phyloP scores from a whole-genome alignment of 1,139 yeast genomes.

The Debaryomyces psychrophilus region DNA sequence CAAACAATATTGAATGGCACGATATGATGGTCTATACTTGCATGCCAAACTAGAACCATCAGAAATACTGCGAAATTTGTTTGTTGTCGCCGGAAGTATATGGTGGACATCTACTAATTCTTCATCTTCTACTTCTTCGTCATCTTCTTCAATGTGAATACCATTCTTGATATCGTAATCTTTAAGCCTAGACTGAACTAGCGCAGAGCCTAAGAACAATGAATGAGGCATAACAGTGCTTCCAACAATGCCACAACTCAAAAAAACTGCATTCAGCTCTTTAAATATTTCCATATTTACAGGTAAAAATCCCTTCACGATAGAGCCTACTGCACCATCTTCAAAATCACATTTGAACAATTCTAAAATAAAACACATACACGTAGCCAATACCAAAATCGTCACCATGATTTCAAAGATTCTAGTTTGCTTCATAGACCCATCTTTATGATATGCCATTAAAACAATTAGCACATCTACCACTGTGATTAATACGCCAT shows the following conservation, averaged over 20 bases:
- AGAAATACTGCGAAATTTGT: constrained; percentile 37
- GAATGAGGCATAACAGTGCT: constrained; percentile 89
- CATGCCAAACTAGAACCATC: constrained; percentile 37
- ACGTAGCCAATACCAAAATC: constrained; percentile 62
- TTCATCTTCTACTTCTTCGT: constrained; percentile 10
- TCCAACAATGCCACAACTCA: constrained; percentile 75
- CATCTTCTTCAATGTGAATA: constrained; percentile 12
- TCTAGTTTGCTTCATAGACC: constrained; percentile 65
- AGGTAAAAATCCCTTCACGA: constrained; percentile 68
- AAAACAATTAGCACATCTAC: constrained; percentile 71
- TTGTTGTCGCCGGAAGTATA: constrained; percentile 28
- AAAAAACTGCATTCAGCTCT: constrained; percentile 62
- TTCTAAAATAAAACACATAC: constrained; percentile 65
- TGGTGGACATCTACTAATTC: constrained; percentile 3
- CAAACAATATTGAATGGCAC: constrained; percentile 68
- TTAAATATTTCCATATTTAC: constrained; percentile 47
- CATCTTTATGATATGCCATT: constrained; percentile 73
- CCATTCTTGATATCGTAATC: constrained; percentile 63
- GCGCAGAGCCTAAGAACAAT: constrained; percentile 70
- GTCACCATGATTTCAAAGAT: constrained; percentile 70
- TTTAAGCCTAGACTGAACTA: constrained; percentile 72
- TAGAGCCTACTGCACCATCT: constrained; percentile 35
- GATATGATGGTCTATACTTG: constrained; percentile 63
- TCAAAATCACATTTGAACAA: constrained; percentile 54
- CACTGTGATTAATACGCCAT: constrained; percentile 70